Percentiles rank a stretch among this genome's conserved stretches.
Evolutionary conservation across 805 yeast species (phyloP).

Genomic region (Jamesozyma hellenica): DNA sequence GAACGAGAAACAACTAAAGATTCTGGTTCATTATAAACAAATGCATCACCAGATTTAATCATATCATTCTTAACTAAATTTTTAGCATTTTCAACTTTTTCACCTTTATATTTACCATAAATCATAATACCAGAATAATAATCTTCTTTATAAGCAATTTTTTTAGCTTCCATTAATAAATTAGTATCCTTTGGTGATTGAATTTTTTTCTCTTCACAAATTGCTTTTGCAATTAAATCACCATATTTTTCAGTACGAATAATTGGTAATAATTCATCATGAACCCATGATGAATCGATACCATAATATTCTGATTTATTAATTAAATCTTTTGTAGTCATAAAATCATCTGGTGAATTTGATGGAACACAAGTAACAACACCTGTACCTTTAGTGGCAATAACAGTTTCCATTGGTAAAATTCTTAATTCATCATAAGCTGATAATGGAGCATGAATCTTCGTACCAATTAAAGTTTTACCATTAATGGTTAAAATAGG

Average conservation of each 20-base stretch:
- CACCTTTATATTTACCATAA: conserved; percentile 76
- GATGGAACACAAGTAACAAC: conserved; percentile 98
- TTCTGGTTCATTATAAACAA: conserved; percentile 92
- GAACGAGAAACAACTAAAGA: conserved; percentile 82
- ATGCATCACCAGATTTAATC: conserved; percentile 67
- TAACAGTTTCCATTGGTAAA: conserved; percentile 94
- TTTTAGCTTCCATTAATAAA: conserved; percentile 85
- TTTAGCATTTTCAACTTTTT: conserved; percentile 85
- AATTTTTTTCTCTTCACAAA: conserved; percentile 81
- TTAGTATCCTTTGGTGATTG: conserved; percentile 88
- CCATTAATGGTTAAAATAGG: conserved; percentile 58
- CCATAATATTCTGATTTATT: conserved; percentile 87
- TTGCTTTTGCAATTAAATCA: conserved; percentile 70
- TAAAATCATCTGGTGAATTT: conserved; percentile 96
- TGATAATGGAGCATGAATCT: conserved; percentile 77
- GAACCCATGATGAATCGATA: conserved; percentile 78
- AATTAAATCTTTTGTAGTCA: conserved; percentile 73
- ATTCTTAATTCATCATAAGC: conserved; percentile 61
- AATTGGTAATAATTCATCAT: conserved; percentile 60
- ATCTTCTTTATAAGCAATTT: conserved; percentile 91
- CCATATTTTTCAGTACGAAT: conserved; percentile 81
- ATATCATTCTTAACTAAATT: conserved; percentile 75
- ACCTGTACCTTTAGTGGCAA: conserved; percentile 95
- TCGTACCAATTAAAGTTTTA: conserved; percentile 69
- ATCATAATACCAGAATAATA: conserved; percentile 81